Evolutionary conservation across 768 basidiomycete genomes (phyloP), one percentile per base, ranked within the genome.

Genomic region (Cystobasidiopsis lactophilus): DNA sequence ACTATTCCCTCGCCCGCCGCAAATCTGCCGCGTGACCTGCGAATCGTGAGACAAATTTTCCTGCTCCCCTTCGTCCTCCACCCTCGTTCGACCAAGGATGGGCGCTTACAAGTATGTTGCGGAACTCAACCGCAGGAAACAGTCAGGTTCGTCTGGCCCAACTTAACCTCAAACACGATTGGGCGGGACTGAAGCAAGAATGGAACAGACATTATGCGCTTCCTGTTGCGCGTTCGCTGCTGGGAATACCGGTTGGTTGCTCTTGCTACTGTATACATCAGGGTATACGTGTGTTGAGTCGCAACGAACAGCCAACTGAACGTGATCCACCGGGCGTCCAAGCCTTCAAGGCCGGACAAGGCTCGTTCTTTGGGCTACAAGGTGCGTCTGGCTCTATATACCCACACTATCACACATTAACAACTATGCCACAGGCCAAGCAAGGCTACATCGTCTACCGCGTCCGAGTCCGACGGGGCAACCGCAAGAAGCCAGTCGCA

Each of bases 361-460:
- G 93, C 93, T 58, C 83, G 93, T 67, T 80, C 89, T 60, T 74
- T 98, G 57, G 93, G 93, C 46, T 98, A 96, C 79, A 98, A 95
- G 74, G 60, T 57, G 2, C 23, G 53, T 37, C 16, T n/a, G 19
- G 13, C 7, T 7, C n/a, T 19, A 26, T 21, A 5, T 19, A 19
- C 27, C 41, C 11, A 5, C 45, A 14, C 5, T 27, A 4, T 47
- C 26, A 27, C 3, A 16, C 30, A 26, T 23, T n/a, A n/a, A 29
- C 23, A 24, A n/a, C n/a, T n/a, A n/a, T n/a, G n/a, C n/a, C 14
- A 41, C 55, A 60, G 59, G 88, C 93, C 68, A 98, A 98, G 77
- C 93, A 98, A 71, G 93, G 93, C 63, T 98, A 86, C 67, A 81
- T 96, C 59, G 70, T 98, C 72, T 98, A 98, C 74, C 85, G 93